Conservation (phyloP, 371 early-diverging fungal genomes). For the Parasitella parasitica region DNA sequence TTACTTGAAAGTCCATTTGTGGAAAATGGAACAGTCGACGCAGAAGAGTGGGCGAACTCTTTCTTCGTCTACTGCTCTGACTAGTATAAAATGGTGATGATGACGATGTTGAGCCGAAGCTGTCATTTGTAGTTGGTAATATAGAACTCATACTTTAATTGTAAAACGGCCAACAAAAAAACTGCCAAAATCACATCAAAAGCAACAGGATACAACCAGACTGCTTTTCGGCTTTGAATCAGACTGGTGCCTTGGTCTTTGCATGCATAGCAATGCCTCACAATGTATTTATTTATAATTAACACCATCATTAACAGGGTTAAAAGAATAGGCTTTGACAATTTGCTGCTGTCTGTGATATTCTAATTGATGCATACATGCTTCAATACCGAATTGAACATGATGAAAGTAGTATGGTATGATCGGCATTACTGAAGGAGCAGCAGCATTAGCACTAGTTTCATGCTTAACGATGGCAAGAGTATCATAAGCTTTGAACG, state of each 20-base stretch:
- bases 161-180: background rate
- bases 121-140: constrained; percentile 4
- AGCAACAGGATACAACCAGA: too few relatives aligned
- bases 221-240: background rate
- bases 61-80: background rate
- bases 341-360: background rate
- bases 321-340: background rate
- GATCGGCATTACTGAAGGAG: constrained; percentile 1
- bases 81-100: background rate
- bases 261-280: background rate
- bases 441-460: background rate
- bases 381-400: constrained; percentile 23
- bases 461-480: background rate
- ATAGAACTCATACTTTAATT: constrained; percentile 1
- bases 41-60: constrained; percentile 20
- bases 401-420: constrained; percentile 29
- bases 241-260: background rate
- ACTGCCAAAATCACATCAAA: background rate
- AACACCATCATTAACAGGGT: background rate
- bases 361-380: constrained; percentile 20
- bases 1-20: constrained; percentile 86
- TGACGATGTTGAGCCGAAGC: background rate
- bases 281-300: background rate
- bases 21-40: constrained; percentile 70
- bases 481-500: background rate